These are phyloP conservation scores for Hygrophila difformis DNA, from an alignment of 257 asterid species.

Conservation along the genomic window DNA sequence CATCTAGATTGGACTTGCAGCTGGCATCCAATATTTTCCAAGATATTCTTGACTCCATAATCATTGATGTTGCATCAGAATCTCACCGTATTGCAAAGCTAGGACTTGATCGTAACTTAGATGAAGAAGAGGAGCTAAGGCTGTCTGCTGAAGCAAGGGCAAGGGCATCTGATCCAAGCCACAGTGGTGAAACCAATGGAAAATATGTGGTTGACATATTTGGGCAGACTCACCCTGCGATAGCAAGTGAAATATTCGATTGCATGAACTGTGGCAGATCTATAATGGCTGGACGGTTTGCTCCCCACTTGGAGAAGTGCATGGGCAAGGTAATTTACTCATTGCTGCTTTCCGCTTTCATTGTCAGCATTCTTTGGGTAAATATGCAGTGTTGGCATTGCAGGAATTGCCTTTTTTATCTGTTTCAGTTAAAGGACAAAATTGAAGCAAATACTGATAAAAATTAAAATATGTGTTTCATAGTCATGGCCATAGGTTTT, in stretches of 20 bases:
- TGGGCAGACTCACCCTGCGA: conserved; percentile 88
- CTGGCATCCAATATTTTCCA: conserved; percentile 42
- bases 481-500: too few relatives aligned
- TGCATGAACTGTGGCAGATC: conserved; percentile 93
- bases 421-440: too few relatives aligned
- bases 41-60: conserved; percentile 69
- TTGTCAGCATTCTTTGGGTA: too few relatives aligned
- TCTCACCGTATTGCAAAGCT: conserved; percentile 78
- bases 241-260: conserved; percentile 71
- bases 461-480: background rate
- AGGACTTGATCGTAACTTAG: conserved; percentile 83
- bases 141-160: conserved; percentile 80
- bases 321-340: conserved; percentile 98
- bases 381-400: too few relatives aligned
- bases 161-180: conserved; percentile 64
- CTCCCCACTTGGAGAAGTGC: conserved; percentile 98
- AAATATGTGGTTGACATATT: conserved; percentile 85
- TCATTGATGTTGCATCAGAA: conserved; percentile 91
- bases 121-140: conserved; percentile 81
- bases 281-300: conserved; percentile 81
- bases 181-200: conserved; percentile 63
- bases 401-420: too few relatives aligned
- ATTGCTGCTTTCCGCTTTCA: too few relatives aligned
- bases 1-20: too few relatives aligned
- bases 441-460: too few relatives aligned